Conservation (phyloP, 2,329 filamentous ascomycete species). For the Sporothrix phasma region DNA sequence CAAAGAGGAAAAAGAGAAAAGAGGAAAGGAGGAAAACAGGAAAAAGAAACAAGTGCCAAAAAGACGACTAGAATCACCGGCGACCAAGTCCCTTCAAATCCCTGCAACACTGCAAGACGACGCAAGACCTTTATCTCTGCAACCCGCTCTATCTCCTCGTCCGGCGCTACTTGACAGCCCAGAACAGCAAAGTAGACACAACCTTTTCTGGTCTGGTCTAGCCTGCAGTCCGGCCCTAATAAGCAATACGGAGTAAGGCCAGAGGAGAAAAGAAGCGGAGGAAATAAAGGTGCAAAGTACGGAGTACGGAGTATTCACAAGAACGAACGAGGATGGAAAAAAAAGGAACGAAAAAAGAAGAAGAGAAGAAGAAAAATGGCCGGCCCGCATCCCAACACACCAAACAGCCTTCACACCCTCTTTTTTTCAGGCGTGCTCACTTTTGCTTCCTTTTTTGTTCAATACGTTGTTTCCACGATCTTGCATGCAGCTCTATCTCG, state of each 20-base stretch:
- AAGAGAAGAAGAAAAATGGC: not conserved
- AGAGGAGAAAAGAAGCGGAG: not conserved
- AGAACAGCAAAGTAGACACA: conserved; percentile 7
- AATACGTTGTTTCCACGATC: not conserved
- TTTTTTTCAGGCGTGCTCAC: not conserved
- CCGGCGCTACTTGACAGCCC: conserved; percentile 10
- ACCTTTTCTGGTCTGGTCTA: not conserved
- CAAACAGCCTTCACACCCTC: not conserved
- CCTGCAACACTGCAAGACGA: conserved; percentile 1
- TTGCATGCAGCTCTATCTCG: not conserved
- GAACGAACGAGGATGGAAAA: not conserved
- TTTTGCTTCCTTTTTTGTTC: not conserved
- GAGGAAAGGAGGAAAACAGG: not conserved
- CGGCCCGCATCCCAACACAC: not conserved
- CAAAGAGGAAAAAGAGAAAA: not conserved
- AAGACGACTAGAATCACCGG: no score
- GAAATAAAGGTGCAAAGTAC: not conserved
- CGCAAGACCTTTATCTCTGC: not conserved
- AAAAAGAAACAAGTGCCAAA: no score
- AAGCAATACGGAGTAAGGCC: no score
- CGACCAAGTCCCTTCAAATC: no score
- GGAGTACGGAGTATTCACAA: no score
- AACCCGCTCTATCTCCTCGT: conserved; percentile 4
- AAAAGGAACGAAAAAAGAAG: not conserved
- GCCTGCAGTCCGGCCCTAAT: not conserved